Conservation (phyloP, 768 basidiomycete genomes). For the Leccinum arenicola region DNA sequence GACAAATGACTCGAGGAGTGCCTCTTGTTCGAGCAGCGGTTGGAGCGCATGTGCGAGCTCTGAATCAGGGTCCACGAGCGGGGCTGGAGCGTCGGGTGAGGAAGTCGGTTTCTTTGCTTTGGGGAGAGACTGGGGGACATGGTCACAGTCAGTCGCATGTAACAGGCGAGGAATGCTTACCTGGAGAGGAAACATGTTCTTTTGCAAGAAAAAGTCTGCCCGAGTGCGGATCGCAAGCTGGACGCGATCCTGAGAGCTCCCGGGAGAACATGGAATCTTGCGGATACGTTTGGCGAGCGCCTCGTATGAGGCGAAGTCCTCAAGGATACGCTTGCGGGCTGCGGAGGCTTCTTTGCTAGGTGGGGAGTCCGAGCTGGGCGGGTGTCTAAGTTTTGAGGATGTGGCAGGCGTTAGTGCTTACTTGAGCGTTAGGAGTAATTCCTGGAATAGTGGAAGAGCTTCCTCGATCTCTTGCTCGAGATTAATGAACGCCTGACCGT, state of each 20-base stretch:
- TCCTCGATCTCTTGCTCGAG: constrained; percentile 92
- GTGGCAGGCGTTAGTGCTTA: constrained; percentile 23
- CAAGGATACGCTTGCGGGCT: constrained; percentile 77
- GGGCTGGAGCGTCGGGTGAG: constrained; percentile 13
- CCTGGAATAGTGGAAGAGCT: constrained; percentile 83
- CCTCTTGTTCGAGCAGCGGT: constrained; percentile 92
- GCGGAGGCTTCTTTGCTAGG: constrained; percentile 66
- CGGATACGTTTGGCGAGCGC: constrained; percentile 82
- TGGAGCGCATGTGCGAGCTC: constrained; percentile 72
- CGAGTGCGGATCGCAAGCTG: constrained; percentile 77
- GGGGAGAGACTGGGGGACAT: constrained; percentile 40
- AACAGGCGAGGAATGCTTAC: constrained; percentile 5
- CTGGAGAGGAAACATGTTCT: constrained; percentile 72
- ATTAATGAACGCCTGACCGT: constrained; percentile 55
- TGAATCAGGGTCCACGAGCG: constrained; percentile 61
- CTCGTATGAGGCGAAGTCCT: constrained; percentile 88
- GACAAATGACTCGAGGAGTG: constrained; percentile 84
- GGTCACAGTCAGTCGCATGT: background rate
- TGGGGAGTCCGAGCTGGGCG: constrained; percentile 40
- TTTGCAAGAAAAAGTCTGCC: constrained; percentile 79
- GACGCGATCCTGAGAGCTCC: constrained; percentile 78
- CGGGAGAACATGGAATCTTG: constrained; percentile 59
- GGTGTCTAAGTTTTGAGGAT: constrained; percentile 11
- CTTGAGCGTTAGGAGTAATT: constrained; percentile 72
- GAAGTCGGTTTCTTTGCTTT: constrained; percentile 39